Evolutionary conservation across 2,329 filamentous ascomycete species (phyloP).

Genomic region (Sordariomycetes sp.): DNA sequence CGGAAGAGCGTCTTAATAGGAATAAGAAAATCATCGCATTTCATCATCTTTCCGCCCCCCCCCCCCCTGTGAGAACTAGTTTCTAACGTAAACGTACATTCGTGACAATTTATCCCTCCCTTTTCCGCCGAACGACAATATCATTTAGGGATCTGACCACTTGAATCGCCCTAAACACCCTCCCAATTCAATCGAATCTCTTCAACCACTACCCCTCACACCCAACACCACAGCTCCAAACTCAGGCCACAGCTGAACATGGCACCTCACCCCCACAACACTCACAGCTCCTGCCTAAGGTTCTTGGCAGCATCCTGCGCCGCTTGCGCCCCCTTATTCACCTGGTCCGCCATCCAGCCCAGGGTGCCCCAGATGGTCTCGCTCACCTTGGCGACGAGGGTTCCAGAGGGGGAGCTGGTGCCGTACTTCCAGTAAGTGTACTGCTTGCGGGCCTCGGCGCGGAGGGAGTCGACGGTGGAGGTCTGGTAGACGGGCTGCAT

Average conservation of each 20-base stretch:
- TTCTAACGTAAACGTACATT: not conserved
- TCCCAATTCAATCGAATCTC: not conserved
- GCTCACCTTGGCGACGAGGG: slow-evolving; percentile 50
- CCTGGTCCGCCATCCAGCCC: slow-evolving; percentile 37
- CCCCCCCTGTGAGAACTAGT: not conserved
- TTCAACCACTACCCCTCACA: not conserved
- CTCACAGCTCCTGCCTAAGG: not conserved
- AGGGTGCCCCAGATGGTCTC: slow-evolving; percentile 31
- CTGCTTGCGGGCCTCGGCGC: slow-evolving; percentile 58
- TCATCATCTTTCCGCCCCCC: not conserved
- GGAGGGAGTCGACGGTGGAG: slow-evolving; percentile 54
- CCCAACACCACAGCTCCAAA: not conserved
- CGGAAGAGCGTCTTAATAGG: not conserved
- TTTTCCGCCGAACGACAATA: no score
- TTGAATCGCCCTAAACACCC: no score
- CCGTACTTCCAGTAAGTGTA: slow-evolving; percentile 68
- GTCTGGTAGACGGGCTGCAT: slow-evolving; percentile 46
- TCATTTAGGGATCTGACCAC: no score
- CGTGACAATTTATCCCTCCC: no score
- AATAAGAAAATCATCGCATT: not conserved
- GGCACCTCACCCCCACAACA: no score
- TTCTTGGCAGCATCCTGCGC: not conserved
- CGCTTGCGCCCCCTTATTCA: slow-evolving; percentile 12
- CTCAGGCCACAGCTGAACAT: no score
- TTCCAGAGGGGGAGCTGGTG: slow-evolving; percentile 50